Conservation (phyloP, 2,329 filamentous ascomycete genomes). For the Tolypocladium nubicola region DNA sequence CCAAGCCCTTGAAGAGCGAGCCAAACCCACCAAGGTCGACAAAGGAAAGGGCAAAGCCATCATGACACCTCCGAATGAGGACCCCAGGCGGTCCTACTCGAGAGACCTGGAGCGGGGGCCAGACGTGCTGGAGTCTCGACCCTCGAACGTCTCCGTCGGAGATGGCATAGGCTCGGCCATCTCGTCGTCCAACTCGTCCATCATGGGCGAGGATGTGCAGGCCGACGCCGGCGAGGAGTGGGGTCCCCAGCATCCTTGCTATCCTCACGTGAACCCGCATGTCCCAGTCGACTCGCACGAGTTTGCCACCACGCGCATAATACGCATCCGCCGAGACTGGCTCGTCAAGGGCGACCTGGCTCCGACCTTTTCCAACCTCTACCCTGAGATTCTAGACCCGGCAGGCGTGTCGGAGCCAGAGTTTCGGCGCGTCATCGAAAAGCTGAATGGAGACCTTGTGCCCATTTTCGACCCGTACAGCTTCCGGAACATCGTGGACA, state of each 20-base stretch:
- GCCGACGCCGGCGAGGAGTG: slow-evolving; percentile 67
- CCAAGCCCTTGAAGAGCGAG: background rate
- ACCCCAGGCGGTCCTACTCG: slow-evolving; percentile 27
- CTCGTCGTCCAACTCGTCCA: slow-evolving; percentile 48
- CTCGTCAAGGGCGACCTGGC: slow-evolving; percentile 80
- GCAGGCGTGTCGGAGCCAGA: slow-evolving; percentile 72
- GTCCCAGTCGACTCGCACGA: slow-evolving; percentile 68
- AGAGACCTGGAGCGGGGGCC: slow-evolving; percentile 46
- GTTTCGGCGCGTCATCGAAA: slow-evolving; percentile 72
- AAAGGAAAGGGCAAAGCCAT: slow-evolving; percentile 37
- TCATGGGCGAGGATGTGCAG: slow-evolving; percentile 54
- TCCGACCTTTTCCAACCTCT: slow-evolving; percentile 88
- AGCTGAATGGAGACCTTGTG: slow-evolving; percentile 67
- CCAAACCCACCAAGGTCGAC: background rate
- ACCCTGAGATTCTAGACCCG: slow-evolving; percentile 90
- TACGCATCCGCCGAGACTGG: slow-evolving; percentile 87
- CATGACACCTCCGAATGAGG: slow-evolving; percentile 31
- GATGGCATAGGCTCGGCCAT: slow-evolving; percentile 44
- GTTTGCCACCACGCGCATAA: slow-evolving; percentile 72
- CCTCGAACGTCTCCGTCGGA: slow-evolving; percentile 37
- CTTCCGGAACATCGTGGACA: slow-evolving; percentile 68
- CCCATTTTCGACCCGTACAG: slow-evolving; percentile 73
- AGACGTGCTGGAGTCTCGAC: slow-evolving; percentile 29
- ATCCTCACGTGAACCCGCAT: slow-evolving; percentile 85
- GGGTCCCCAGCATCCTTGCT: slow-evolving; percentile 92